These are phyloP conservation scores for Nakaseomyces nivariensis DNA, from an alignment of 1,139 yeast genomes.

Conservation along the genomic window DNA sequence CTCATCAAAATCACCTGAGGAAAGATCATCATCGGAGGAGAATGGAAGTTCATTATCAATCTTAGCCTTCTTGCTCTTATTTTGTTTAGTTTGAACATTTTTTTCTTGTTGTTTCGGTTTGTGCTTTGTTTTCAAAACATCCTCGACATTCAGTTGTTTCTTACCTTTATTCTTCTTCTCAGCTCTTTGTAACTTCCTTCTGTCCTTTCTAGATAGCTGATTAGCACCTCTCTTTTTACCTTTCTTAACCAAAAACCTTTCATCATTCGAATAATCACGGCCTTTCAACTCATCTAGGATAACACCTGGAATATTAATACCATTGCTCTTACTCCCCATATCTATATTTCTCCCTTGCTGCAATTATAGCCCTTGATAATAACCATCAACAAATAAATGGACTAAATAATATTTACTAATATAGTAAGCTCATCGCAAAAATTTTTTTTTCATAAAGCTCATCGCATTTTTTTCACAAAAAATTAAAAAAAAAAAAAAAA, in stretches of 20 bases:
- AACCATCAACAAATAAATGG: too few relatives aligned
- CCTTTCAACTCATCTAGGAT: conserved; percentile 54
- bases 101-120: not conserved
- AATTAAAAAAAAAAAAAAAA: too few relatives aligned
- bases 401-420: too few relatives aligned
- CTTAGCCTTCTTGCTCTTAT: not conserved
- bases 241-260: conserved; percentile 14
- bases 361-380: too few relatives aligned
- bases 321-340: conserved; percentile 30
- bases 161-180: conserved; percentile 19
- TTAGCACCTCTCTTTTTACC: conserved; percentile 15
- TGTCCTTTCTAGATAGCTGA: conserved; percentile 25
- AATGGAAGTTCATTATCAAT: conserved; percentile 17
- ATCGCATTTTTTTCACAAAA: conserved; percentile 1
- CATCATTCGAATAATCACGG: conserved; percentile 33
- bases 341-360: too few relatives aligned
- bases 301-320: conserved; percentile 56
- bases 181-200: conserved; percentile 24
- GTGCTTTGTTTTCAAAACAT: not conserved
- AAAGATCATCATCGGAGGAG: conserved; percentile 38
- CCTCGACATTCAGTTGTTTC: not conserved
- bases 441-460: conserved; percentile 1
- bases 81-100: not conserved
- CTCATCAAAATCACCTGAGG: conserved; percentile 39
- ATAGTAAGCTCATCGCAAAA: too few relatives aligned